Percentiles rank a stretch among this genome's conserved stretches.
phyloP scores from a whole-genome alignment of 768 basidiomycete species.

The Pleurotus salmoneostramineus region DNA sequence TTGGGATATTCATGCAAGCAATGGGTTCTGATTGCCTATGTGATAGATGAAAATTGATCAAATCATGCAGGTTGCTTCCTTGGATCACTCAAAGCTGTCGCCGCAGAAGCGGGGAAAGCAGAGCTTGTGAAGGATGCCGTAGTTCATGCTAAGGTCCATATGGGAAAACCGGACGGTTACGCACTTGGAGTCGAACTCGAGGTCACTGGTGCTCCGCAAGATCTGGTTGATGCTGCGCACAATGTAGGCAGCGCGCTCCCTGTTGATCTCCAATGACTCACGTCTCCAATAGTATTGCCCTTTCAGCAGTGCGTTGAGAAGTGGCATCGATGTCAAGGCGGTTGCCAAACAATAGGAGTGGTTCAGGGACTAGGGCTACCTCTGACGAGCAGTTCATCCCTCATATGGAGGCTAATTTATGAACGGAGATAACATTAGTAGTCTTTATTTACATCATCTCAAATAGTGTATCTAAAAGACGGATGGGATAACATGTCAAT shows the following conservation, averaged over 20 bases:
- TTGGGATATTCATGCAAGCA: slow-evolving; percentile 62
- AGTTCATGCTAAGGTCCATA: slow-evolving; percentile 55
- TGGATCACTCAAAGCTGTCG: slow-evolving; percentile 61
- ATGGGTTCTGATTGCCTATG: not conserved
- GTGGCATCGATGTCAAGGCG: slow-evolving; percentile 47
- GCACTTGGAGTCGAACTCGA: slow-evolving; percentile 67
- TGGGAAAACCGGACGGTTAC: slow-evolving; percentile 64
- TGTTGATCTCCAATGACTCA: not conserved
- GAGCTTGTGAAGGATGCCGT: slow-evolving; percentile 54
- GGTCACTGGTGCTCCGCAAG: slow-evolving; percentile 66
- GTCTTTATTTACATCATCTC: not conserved
- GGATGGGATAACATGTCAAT: not conserved
- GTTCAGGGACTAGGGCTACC: not conserved
- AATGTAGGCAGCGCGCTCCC: slow-evolving; percentile 38
- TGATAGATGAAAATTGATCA: not conserved
- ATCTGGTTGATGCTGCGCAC: slow-evolving; percentile 64
- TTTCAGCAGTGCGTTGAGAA: slow-evolving; percentile 58
- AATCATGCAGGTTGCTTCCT: slow-evolving; percentile 59
- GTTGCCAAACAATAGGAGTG: not conserved
- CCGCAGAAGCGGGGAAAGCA: slow-evolving; percentile 46
- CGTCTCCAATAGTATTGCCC: slow-evolving; percentile 49
- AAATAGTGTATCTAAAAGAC: slow-evolving; percentile 1
- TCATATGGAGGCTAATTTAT: not conserved
- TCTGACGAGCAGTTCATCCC: not conserved
- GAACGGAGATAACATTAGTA: too few species aligned